A percentile compares a stretch with the other conserved stretches of the same genome.
These are phyloP conservation scores for Termitomyces sp. DNA, from an alignment of 768 basidiomycete species.

Conservation along the genomic window DNA sequence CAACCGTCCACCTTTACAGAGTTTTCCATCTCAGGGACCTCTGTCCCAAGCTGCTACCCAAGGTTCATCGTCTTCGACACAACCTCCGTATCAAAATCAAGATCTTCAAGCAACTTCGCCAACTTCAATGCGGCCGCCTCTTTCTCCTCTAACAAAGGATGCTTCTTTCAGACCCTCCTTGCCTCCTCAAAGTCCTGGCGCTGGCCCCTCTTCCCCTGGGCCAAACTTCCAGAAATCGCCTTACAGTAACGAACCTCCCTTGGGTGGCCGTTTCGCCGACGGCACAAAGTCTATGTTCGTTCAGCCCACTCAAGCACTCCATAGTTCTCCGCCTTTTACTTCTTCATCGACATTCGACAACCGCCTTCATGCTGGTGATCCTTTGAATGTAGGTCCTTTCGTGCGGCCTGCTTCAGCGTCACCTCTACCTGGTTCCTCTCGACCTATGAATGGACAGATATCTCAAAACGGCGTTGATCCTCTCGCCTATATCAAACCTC, in stretches of 20 bases:
- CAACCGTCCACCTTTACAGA: constrained; percentile 18
- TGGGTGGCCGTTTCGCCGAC: constrained; percentile 66
- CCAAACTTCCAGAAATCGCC: constrained; percentile 28
- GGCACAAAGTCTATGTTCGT: constrained; percentile 83
- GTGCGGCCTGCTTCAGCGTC: constrained; percentile 28
- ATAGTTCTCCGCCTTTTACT: constrained; percentile 30
- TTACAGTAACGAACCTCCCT: constrained; percentile 41
- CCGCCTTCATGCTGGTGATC: constrained; percentile 20
- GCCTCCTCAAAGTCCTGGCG: constrained; percentile 47
- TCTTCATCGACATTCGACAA: constrained; percentile 33
- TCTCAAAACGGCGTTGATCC: constrained; percentile 50
- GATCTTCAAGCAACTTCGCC: constrained; percentile 29
- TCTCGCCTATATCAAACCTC: constrained; percentile 57
- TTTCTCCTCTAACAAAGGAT: constrained; percentile 18
- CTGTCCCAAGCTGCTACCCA: constrained; percentile 14
- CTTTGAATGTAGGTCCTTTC: constrained; percentile 34
- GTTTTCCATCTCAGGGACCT: constrained; percentile 25
- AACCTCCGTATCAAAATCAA: constrained; percentile 21
- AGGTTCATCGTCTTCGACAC: constrained; percentile 17
- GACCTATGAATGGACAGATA: constrained; percentile 20
- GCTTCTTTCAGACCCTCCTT: constrained; percentile 18
- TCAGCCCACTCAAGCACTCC: constrained; percentile 42
- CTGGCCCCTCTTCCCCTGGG: constrained; percentile 52
- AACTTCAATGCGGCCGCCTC: constrained; percentile 19
- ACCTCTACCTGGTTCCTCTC: constrained; percentile 22